Evolutionary conservation across 495 filamentous ascomycete species (phyloP).

Genomic region (Tricharina praecox): DNA sequence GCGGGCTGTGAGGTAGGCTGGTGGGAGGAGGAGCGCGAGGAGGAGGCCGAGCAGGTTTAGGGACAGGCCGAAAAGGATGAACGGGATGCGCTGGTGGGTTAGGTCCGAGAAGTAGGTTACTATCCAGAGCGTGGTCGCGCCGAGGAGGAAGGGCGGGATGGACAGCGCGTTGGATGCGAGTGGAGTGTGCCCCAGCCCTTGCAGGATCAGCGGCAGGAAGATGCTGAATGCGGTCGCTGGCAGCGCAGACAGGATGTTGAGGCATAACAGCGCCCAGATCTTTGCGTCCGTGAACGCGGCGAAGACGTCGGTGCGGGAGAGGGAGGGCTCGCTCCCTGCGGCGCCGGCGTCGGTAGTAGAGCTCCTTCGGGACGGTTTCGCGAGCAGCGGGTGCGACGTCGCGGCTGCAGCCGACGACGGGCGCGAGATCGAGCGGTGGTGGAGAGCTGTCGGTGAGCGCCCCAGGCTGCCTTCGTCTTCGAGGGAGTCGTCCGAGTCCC

Average conservation of each 20-base stretch:
- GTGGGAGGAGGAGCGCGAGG: slow-evolving; percentile 27
- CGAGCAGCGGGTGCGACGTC: slow-evolving; percentile 28
- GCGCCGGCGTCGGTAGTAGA: slow-evolving; percentile 33
- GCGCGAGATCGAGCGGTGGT: not conserved
- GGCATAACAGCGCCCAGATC: slow-evolving; percentile 34
- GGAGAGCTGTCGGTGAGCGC: not conserved
- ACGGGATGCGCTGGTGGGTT: slow-evolving; percentile 31
- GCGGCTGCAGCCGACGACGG: slow-evolving; percentile 25
- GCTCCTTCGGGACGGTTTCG: slow-evolving; percentile 33
- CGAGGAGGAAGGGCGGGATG: slow-evolving; percentile 39
- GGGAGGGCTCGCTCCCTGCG: slow-evolving; percentile 27
- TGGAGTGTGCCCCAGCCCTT: slow-evolving; percentile 30
- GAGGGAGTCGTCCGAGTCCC: slow-evolving; percentile 1
- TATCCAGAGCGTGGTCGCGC: slow-evolving; percentile 32
- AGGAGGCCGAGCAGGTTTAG: slow-evolving; percentile 34
- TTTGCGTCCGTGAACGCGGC: slow-evolving; percentile 37
- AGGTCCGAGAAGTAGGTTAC: slow-evolving; percentile 36
- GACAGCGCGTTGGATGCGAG: slow-evolving; percentile 38
- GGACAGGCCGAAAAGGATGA: slow-evolving; percentile 34
- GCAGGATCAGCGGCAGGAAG: slow-evolving; percentile 40
- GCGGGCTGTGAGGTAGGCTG: slow-evolving; percentile 21
- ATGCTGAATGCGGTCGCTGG: slow-evolving; percentile 38
- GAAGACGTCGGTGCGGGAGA: slow-evolving; percentile 33
- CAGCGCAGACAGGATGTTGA: slow-evolving; percentile 40
- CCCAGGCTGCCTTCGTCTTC: not conserved